Conservation (phyloP, 352 stramenopile species). For the Globisporangium okanoganense region DNA sequence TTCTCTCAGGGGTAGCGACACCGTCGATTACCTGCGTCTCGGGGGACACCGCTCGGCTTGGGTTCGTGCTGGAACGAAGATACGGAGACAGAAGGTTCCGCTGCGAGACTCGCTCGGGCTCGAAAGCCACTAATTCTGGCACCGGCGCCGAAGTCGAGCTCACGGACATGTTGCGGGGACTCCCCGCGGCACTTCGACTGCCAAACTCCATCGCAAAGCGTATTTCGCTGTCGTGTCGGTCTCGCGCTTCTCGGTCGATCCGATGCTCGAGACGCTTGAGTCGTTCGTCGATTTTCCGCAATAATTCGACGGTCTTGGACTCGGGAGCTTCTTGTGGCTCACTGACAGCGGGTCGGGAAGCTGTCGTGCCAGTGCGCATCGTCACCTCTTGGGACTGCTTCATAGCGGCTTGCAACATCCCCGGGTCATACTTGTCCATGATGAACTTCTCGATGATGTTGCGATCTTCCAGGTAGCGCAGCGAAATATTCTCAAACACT, state of each 20-base stretch:
- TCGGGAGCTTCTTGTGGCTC: constrained; percentile 9
- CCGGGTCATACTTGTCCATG: constrained; percentile 80
- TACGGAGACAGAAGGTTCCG: constrained; percentile 36
- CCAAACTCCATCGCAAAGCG: constrained; percentile 27
- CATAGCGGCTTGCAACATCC: constrained; percentile 69
- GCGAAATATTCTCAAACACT: constrained; percentile 72
- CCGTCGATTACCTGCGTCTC: constrained; percentile 16
- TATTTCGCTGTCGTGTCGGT: constrained; percentile 47
- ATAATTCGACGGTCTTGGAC: constrained; percentile 28
- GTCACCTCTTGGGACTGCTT: constrained; percentile 70
- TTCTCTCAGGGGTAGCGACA: constrained; percentile 19
- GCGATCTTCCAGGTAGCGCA: constrained; percentile 72
- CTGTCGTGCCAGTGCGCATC: constrained; percentile 29
- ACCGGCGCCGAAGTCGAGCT: not conserved
- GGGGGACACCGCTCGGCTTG: not conserved
- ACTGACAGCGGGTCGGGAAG: constrained; percentile 2
- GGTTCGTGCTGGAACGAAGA: not conserved
- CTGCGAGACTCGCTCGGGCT: constrained; percentile 63
- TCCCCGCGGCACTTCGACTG: constrained; percentile 7
- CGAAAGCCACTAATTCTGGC: constrained; percentile 35
- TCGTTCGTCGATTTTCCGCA: constrained; percentile 48
- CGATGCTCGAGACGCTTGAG: constrained; percentile 44
- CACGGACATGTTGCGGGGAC: constrained; percentile 7
- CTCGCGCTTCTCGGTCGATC: constrained; percentile 41
- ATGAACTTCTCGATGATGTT: constrained; percentile 84